phyloP scores from a whole-genome alignment of 192 early-diverging fungal species.

The Fimicolochytrium jonesii region DNA sequence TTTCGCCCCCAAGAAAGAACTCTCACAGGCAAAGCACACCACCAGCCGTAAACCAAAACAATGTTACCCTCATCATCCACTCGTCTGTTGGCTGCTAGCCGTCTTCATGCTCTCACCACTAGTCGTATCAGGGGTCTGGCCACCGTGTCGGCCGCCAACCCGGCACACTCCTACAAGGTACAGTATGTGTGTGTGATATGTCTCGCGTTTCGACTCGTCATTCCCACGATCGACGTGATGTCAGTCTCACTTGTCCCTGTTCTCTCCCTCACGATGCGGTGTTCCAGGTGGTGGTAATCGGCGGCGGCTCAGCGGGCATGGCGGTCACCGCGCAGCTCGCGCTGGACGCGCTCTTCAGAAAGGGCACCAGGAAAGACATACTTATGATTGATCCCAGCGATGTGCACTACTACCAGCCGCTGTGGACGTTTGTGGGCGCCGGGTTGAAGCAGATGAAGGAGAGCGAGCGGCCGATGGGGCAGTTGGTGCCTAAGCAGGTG shows the following conservation, averaged over 20 bases:
- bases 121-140: background rate
- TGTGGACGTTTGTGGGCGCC: constrained; percentile 87
- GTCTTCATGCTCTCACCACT: no score
- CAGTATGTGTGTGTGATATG: background rate
- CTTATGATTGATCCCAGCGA: constrained; percentile 20
- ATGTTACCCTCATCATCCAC: no score
- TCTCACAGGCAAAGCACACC: no score
- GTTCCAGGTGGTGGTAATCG: constrained; percentile 21
- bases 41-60: no score
- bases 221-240: background rate
- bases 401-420: constrained; percentile 66
- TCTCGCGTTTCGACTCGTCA: background rate
- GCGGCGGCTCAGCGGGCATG: constrained; percentile 14
- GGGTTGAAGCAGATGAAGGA: constrained; percentile 75
- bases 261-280: no score
- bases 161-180: background rate
- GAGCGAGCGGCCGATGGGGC: constrained; percentile 60
- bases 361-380: constrained; percentile 10
- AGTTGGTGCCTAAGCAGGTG: constrained; percentile 55
- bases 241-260: background rate
- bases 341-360: constrained; percentile 12
- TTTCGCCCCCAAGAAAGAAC: no score
- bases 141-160: background rate
- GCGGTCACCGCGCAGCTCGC: constrained; percentile 12
- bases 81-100: background rate